Evolutionary conservation across 2,329 filamentous ascomycete species (phyloP).

Genomic region (Uncinocarpus reesii): DNA sequence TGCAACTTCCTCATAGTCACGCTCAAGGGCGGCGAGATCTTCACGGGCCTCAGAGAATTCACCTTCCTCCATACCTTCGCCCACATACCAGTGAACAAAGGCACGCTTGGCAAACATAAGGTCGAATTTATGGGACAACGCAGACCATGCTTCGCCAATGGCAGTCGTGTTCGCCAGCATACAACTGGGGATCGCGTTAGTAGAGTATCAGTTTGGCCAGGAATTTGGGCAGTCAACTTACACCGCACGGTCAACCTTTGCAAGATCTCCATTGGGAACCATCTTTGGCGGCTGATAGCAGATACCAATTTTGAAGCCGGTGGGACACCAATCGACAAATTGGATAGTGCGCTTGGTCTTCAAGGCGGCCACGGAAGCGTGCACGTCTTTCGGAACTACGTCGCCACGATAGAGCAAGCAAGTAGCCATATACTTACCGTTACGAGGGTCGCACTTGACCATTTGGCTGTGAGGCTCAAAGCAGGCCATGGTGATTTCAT

Average conservation of each 20-base stretch:
- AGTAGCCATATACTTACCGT: slow-evolving; percentile 61
- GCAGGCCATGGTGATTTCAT: slow-evolving; percentile 57
- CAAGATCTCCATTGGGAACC: slow-evolving; percentile 45
- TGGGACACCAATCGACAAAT: slow-evolving; percentile 59
- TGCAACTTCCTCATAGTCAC: slow-evolving; percentile 71
- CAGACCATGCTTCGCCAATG: slow-evolving; percentile 55
- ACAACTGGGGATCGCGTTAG: slow-evolving; percentile 23
- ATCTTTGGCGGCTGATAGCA: slow-evolving; percentile 51
- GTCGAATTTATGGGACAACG: slow-evolving; percentile 58
- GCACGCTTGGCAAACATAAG: slow-evolving; percentile 61
- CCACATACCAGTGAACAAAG: slow-evolving; percentile 67
- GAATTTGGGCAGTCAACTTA: slow-evolving; percentile 13
- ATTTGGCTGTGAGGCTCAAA: slow-evolving; percentile 61
- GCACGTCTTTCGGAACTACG: slow-evolving; percentile 53
- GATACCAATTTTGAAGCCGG: slow-evolving; percentile 59
- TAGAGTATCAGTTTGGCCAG: not conserved
- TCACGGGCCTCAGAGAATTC: slow-evolving; percentile 82
- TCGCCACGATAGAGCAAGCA: slow-evolving; percentile 57
- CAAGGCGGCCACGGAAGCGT: slow-evolving; percentile 48
- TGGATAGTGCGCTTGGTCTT: slow-evolving; percentile 57
- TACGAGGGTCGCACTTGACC: slow-evolving; percentile 57
- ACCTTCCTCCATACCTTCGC: slow-evolving; percentile 86
- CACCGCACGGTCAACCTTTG: slow-evolving; percentile 45
- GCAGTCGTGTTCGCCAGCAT: slow-evolving; percentile 60
- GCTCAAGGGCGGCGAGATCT: slow-evolving; percentile 74